phyloP scores from a whole-genome alignment of 306 rosid genomes.

The Cucumis melo region DNA sequence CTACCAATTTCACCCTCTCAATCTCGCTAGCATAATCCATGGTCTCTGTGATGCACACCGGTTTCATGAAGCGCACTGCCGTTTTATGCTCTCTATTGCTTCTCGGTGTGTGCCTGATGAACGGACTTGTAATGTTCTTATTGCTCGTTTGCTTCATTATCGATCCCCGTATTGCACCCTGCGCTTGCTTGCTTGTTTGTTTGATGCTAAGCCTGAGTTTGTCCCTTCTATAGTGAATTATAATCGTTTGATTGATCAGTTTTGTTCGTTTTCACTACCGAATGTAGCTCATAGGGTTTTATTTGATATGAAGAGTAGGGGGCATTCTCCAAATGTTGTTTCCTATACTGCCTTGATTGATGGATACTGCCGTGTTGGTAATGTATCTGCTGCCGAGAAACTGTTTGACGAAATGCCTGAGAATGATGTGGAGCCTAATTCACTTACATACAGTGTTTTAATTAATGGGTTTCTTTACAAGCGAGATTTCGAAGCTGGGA shows the following conservation, averaged over 20 bases:
- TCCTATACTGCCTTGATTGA: slow-evolving; percentile 64
- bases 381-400: slow-evolving; percentile 30
- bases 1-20: slow-evolving; percentile 27
- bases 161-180: slow-evolving; percentile 35
- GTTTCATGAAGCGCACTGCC: slow-evolving; percentile 56
- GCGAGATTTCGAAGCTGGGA: slow-evolving; percentile 40
- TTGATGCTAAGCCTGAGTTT: slow-evolving; percentile 35
- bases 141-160: slow-evolving; percentile 52
- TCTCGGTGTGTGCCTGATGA: slow-evolving; percentile 50
- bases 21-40: slow-evolving; percentile 40
- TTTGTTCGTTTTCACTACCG: slow-evolving; percentile 40
- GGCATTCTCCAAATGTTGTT: slow-evolving; percentile 58
- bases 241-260: slow-evolving; percentile 69
- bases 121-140: slow-evolving; percentile 66
- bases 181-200: slow-evolving; percentile 21
- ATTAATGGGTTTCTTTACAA: slow-evolving; percentile 37
- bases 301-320: slow-evolving; percentile 50
- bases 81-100: slow-evolving; percentile 33
- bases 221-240: slow-evolving; percentile 61
- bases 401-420: slow-evolving; percentile 74
- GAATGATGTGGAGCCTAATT: slow-evolving; percentile 34
- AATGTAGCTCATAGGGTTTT: slow-evolving; percentile 46
- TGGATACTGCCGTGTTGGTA: slow-evolving; percentile 45
- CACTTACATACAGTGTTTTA: slow-evolving; percentile 44
- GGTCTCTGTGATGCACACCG: slow-evolving; percentile 57